Evolutionary conservation across 2,329 filamentous ascomycete species (phyloP), one percentile per base, ranked within the genome.

Genomic region (Xylariaceae sp.): DNA sequence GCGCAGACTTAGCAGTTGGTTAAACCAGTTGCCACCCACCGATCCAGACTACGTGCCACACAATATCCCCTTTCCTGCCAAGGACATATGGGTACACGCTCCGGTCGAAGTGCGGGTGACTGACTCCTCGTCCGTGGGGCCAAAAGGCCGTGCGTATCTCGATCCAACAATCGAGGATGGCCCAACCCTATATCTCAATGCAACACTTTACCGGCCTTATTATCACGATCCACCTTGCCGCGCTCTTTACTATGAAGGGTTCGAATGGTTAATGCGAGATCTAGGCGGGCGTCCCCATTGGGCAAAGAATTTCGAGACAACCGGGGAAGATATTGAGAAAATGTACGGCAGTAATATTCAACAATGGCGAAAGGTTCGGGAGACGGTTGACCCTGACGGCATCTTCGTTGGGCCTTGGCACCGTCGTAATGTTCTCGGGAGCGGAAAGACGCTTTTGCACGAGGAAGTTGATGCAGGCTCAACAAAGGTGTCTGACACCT

Each of bases 331-430:
- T 29, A 78, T 95, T 41, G 78, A 81, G 54, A 68, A 70, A 1
- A 83, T 89, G 69, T 95, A 94, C 67, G 86, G 86, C 39, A 70
- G 77, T n/a, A 74, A 85, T 45, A 75, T 95, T 54, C 72, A 77
- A 16, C 72, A 80, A 44, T 96, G 87, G 80, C 76, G 87, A 39
- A 73, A 77, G 26, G 78, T 95, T 6, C 79, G 91, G 49, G 78
- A 86, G 55, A 77, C 83, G 49, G 84, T 82, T 32, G 90, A 96
- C 66, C 86, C 87, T 0, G 83, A 91, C 56, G 90, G 90, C 53
- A 86, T 95, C 80, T 96, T 96, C 71, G 78, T 92, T 13, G 92
- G 92, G 2, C 85, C 91, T 46, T 99, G 92, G 92, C 90, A 96
- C 71, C 79, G 87, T 26, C 80, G 86, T 48, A 82, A 83, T 63